Evolutionary conservation across 2,329 filamentous ascomycete genomes (phyloP).

Genomic region (Fusarium phyllophilum): DNA sequence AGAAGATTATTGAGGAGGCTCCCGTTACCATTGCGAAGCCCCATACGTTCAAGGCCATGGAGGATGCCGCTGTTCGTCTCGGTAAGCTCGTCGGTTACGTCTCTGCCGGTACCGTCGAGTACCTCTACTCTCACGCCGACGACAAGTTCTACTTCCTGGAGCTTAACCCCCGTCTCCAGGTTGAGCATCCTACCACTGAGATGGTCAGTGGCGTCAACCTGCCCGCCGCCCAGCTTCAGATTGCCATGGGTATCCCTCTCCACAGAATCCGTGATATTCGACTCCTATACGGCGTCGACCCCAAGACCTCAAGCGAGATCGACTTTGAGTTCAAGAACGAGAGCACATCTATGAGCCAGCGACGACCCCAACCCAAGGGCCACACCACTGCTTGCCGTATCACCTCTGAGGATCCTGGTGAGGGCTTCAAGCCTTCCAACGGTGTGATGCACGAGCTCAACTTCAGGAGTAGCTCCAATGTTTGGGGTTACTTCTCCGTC

Average conservation of each 20-base stretch:
- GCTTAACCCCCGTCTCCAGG: slow-evolving; percentile 97
- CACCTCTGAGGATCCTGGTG: slow-evolving; percentile 97
- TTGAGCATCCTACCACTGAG: slow-evolving; percentile 98
- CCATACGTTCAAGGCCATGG: slow-evolving; percentile 93
- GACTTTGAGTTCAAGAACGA: slow-evolving; percentile 96
- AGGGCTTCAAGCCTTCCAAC: slow-evolving; percentile 99
- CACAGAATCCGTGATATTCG: slow-evolving; percentile 97
- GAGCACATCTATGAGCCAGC: slow-evolving; percentile 83
- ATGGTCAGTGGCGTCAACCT: slow-evolving; percentile 99
- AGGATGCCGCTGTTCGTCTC: slow-evolving; percentile 92
- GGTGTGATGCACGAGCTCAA: slow-evolving; percentile 99
- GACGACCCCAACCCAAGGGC: slow-evolving; percentile 91
- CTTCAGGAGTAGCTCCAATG: slow-evolving; percentile 98
- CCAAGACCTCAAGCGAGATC: slow-evolving; percentile 84
- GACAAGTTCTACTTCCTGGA: slow-evolving; percentile 99
- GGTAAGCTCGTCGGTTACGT: slow-evolving; percentile 97
- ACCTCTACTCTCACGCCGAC: slow-evolving; percentile 96
- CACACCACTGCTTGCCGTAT: slow-evolving; percentile 99
- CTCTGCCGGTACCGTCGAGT: slow-evolving; percentile 98
- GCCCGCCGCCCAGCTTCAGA: slow-evolving; percentile 95
- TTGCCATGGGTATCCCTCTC: slow-evolving; percentile 97
- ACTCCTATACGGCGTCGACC: slow-evolving; percentile 94
- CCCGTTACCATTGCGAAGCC: slow-evolving; percentile 95
- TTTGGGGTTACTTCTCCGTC: slow-evolving; percentile 99
- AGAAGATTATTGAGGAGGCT: slow-evolving; percentile 99